A percentile compares a stretch with the other conserved stretches of the same genome.
Conservation (phyloP, 345 rosid species). For the Raphanus sativus region DNA sequence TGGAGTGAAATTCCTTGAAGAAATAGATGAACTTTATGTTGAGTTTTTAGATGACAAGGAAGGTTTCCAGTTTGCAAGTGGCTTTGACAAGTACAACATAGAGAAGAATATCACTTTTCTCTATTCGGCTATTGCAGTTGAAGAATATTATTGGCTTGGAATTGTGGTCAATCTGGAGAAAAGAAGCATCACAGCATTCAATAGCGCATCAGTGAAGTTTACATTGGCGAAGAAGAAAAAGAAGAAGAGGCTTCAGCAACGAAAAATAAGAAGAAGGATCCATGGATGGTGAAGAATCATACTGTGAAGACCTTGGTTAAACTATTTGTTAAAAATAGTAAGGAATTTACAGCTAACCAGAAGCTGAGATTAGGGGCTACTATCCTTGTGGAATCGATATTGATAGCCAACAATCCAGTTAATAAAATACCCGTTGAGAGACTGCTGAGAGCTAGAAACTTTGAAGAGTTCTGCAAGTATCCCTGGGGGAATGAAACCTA, state of each 20-base stretch:
- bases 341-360: background rate
- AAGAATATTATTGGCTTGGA: too few species aligned
- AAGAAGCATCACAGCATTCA: too few species aligned
- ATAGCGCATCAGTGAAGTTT: too few species aligned
- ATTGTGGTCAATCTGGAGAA: too few species aligned
- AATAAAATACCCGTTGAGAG: background rate
- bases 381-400: background rate
- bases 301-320: background rate
- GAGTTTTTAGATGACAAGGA: background rate
- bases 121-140: background rate
- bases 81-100: background rate
- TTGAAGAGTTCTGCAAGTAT: background rate
- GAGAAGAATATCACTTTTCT: background rate
- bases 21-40: background rate
- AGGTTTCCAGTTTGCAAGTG: background rate
- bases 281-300: too few species aligned
- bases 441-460: background rate
- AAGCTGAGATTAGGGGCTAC: background rate
- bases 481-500: background rate
- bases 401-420: background rate
- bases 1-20: background rate
- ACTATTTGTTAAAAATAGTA: background rate
- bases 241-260: background rate
- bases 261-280: background rate
- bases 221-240: background rate